phyloP scores from a whole-genome alignment of 176 grass and related monocot genomes.

The Cenchrus purpureus region DNA sequence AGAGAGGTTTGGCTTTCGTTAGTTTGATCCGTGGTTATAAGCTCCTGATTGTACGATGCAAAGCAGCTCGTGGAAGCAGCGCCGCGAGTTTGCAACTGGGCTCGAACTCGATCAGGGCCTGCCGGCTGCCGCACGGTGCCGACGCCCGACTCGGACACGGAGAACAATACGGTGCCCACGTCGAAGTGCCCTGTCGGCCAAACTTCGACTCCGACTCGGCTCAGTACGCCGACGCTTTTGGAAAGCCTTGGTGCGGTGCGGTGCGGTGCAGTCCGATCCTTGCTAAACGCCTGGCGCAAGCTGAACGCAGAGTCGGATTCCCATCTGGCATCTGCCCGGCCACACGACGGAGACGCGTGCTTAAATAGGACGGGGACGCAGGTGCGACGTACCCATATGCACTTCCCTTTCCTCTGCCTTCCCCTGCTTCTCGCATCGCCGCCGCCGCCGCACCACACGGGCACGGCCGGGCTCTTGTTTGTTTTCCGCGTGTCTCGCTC shows the following conservation, averaged over 20 bases:
- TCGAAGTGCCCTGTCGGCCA: too few species aligned
- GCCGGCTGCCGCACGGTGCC: too few species aligned
- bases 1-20: neutral
- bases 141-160: neutral
- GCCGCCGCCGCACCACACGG: neutral
- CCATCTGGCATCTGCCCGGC: neutral
- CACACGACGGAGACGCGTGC: too few species aligned
- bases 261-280: neutral
- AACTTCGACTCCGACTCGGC: neutral
- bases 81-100: neutral
- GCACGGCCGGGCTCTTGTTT: neutral
- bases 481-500: neutral
- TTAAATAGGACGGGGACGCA: neutral
- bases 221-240: neutral
- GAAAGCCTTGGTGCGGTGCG: too few species aligned
- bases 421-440: neutral
- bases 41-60: neutral
- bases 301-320: neutral
- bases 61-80: neutral
- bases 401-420: neutral
- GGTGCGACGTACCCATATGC: neutral
- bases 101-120: too few species aligned
- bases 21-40: neutral
- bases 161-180: too few species aligned
- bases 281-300: neutral